Conservation (phyloP, 225 moss, liverwort and hornwort genomes). For the Thuidium tamariscinum region DNA sequence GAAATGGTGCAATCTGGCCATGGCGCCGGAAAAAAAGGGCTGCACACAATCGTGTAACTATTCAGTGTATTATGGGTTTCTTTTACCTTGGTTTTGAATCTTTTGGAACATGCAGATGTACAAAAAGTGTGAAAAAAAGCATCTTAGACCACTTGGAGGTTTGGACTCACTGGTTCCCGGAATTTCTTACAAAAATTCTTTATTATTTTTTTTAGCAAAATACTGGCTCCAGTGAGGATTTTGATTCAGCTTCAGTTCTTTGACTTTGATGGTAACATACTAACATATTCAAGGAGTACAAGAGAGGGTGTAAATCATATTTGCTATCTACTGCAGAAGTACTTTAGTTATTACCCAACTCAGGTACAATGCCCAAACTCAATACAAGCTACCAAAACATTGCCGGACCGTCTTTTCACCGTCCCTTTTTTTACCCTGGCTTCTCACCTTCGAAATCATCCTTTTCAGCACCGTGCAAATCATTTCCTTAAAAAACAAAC, state of each 20-base stretch:
- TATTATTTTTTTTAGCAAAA: no score
- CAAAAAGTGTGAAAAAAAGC: neutral
- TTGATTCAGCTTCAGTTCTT: neutral
- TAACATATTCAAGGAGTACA: neutral
- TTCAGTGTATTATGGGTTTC: no score
- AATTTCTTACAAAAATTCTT: no score
- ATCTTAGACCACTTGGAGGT: neutral
- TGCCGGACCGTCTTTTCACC: neutral
- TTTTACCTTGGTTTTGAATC: neutral
- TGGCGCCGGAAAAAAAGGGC: no score
- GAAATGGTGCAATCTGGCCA: no score
- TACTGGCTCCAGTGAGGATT: no score
- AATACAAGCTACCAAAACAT: neutral
- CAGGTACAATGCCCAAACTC: neutral
- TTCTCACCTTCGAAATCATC: neutral
- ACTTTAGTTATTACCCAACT: neutral
- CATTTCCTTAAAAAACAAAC: neutral
- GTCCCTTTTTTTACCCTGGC: neutral
- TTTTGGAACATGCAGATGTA: neutral
- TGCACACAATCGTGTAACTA: no score
- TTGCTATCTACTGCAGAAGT: neutral
- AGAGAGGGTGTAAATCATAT: neutral
- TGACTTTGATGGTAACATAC: neutral
- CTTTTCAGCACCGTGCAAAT: fast-evolving
- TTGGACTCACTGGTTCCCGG: no score